Conservation (phyloP, 2,329 filamentous ascomycete genomes). For the Scleromitrula shiraiana region DNA sequence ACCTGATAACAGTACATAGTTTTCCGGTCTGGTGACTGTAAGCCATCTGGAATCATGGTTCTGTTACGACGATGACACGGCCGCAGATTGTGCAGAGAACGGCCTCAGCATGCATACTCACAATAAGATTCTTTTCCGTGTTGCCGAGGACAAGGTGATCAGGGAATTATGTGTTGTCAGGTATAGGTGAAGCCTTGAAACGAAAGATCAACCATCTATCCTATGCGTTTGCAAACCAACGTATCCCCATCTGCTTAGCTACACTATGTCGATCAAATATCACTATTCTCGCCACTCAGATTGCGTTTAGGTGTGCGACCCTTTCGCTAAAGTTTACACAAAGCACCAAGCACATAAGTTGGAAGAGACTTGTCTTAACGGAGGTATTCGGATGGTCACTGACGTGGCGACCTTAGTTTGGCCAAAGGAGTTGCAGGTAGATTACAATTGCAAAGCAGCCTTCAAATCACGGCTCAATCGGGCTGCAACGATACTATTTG, state of each 20-base stretch:
- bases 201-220: slow-evolving; percentile 14
- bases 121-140: slow-evolving; percentile 3
- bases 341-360: slow-evolving; percentile 10
- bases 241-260: slow-evolving; percentile 6
- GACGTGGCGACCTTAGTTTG: slow-evolving; percentile 29
- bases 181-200: slow-evolving; percentile 14
- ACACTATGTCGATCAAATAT: slow-evolving; percentile 7
- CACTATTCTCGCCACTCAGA: slow-evolving; percentile 19
- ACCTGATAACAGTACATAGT: slow-evolving; percentile 12
- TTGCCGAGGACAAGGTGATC: slow-evolving; percentile 8
- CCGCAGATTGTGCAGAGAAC: slow-evolving; percentile 8
- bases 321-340: slow-evolving; percentile 10
- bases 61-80: slow-evolving; percentile 14
- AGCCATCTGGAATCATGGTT: slow-evolving; percentile 20
- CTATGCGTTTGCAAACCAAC: slow-evolving; percentile 5
- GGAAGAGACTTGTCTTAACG: slow-evolving; percentile 19
- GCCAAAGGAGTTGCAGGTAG: slow-evolving; percentile 14
- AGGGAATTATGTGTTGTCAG: slow-evolving; percentile 26
- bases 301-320: slow-evolving; percentile 11
- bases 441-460: slow-evolving; percentile 4
- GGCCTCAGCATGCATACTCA: slow-evolving; percentile 9
- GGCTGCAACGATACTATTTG: slow-evolving; percentile 15
- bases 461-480: slow-evolving; percentile 15
- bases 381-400: slow-evolving; percentile 15
- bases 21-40: slow-evolving; percentile 24